Conservation (phyloP, 257 asterid species). For the Lycium barbarum region DNA sequence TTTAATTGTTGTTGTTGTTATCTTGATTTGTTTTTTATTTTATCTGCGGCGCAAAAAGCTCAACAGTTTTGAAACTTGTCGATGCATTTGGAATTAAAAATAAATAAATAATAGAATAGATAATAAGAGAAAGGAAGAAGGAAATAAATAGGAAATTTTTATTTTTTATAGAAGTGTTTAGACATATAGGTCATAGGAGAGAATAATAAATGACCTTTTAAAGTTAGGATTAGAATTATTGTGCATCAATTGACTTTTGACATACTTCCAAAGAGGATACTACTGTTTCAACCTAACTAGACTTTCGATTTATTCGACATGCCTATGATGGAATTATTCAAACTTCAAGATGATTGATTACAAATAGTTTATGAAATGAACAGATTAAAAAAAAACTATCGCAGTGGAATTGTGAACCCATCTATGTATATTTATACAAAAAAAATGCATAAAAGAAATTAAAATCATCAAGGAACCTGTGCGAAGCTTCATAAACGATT, state of each 20-base stretch:
- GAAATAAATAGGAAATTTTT: background rate
- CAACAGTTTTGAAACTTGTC: background rate
- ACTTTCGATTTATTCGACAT: slow-evolving; percentile 18
- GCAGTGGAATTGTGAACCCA: background rate
- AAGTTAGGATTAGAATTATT: background rate
- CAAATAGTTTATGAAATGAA: background rate
- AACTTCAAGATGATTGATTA: background rate
- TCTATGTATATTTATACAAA: too few species aligned
- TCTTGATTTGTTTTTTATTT: background rate
- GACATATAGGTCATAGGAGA: background rate
- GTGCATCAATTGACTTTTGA: slow-evolving; percentile 12
- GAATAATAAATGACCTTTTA: background rate
- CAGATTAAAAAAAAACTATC: background rate
- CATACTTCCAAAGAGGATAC: background rate
- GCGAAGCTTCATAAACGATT: too few species aligned
- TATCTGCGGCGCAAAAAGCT: background rate
- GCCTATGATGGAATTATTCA: background rate
- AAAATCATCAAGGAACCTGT: too few species aligned
- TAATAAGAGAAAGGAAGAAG: background rate
- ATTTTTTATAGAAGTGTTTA: background rate
- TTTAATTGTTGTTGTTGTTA: background rate
- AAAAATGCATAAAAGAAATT: too few species aligned
- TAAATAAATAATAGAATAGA: background rate
- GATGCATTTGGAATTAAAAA: background rate
- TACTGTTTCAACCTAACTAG: background rate